These are phyloP conservation scores for Cryptosporidium bovis DNA, from an alignment of 169 alveolate species.

Conservation along the genomic window DNA sequence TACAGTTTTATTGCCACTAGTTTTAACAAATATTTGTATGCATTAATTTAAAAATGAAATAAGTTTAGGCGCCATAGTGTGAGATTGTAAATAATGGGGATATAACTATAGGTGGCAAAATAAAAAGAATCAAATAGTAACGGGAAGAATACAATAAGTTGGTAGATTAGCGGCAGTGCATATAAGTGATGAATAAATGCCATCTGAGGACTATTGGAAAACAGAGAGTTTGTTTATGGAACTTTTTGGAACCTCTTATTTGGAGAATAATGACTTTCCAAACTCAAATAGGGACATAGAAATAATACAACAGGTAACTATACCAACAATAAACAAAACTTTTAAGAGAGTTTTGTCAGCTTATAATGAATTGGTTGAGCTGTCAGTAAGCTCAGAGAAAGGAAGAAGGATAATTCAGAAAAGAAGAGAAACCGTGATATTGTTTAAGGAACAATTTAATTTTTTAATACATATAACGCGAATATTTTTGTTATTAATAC, in stretches of 20 bases:
- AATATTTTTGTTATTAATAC: conserved; percentile 17
- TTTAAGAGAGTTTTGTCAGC: conserved; percentile 19
- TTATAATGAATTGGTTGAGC: conserved; percentile 30
- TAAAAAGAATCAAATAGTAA: not conserved
- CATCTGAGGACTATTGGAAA: conserved; percentile 22
- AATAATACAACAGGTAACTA: conserved; percentile 17
- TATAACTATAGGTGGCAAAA: too few species aligned
- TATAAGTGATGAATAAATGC: not conserved
- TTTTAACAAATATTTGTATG: too few species aligned
- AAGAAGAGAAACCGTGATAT: conserved; percentile 6
- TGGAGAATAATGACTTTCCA: conserved; percentile 15
- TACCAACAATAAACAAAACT: conserved; percentile 36
- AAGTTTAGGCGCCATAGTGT: too few species aligned
- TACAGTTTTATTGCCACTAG: too few species aligned
- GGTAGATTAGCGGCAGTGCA: not conserved
- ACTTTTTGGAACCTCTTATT: conserved; percentile 35
- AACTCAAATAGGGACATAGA: conserved; percentile 36
- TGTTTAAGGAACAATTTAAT: conserved; percentile 1
- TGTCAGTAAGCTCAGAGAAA: conserved; percentile 38
- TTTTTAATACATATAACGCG: conserved; percentile 25
- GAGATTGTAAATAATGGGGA: too few species aligned
- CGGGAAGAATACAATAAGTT: not conserved
- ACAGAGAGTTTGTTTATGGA: conserved; percentile 29
- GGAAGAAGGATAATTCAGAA: conserved; percentile 9
- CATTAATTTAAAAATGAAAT: too few species aligned